Evolutionary conservation across 2,329 filamentous ascomycete genomes (phyloP).

Genomic region (Lasiodiplodia hormozganensis): DNA sequence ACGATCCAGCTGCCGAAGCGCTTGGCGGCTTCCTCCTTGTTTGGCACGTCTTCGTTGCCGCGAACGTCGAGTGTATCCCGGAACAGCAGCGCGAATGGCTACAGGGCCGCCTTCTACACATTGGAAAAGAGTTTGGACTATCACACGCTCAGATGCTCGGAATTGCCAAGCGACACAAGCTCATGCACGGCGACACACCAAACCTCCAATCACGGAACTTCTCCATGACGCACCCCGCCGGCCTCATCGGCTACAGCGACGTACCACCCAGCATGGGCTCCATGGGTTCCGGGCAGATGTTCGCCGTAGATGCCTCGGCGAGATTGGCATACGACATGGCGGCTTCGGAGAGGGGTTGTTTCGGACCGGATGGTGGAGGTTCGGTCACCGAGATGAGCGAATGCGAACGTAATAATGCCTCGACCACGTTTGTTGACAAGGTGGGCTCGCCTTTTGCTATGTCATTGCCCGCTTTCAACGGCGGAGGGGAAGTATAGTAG

Average conservation of each 20-base stretch:
- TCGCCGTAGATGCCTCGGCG: not conserved
- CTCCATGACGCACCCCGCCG: not conserved
- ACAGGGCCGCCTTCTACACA: slow-evolving; percentile 42
- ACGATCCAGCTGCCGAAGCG: slow-evolving; percentile 43
- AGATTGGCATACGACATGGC: not conserved
- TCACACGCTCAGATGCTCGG: slow-evolving; percentile 32
- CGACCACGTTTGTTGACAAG: not conserved
- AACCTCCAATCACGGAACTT: slow-evolving; percentile 13
- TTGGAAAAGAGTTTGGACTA: slow-evolving; percentile 47
- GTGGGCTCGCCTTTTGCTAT: not conserved
- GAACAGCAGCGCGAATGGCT: slow-evolving; percentile 48
- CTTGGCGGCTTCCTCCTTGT: slow-evolving; percentile 50
- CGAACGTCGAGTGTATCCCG: slow-evolving; percentile 46
- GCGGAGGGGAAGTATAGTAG: not conserved
- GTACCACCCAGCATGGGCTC: not conserved
- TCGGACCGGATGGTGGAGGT: not conserved
- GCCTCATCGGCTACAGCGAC: not conserved
- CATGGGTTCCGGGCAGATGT: not conserved
- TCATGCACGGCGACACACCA: slow-evolving; percentile 15
- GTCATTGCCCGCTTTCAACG: not conserved
- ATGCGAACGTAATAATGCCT: not conserved
- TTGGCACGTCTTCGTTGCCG: slow-evolving; percentile 50
- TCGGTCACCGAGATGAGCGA: not conserved
- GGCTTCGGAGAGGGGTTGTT: not conserved
- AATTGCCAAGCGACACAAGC: slow-evolving; percentile 7